Conservation (phyloP, 306 rosid species). For the Amphicarpaea edgeworthii region DNA sequence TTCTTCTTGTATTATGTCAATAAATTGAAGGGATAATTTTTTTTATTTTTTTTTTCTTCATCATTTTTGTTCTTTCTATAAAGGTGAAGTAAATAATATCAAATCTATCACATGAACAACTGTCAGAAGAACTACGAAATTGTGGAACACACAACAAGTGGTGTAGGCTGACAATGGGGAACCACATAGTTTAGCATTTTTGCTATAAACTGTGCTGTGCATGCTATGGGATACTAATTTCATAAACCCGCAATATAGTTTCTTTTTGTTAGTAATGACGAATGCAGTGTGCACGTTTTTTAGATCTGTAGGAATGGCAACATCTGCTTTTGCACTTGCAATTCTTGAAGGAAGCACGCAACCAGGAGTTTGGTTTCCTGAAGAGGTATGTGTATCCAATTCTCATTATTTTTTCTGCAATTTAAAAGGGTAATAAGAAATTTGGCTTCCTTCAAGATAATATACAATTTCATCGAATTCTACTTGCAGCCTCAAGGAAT, state of each 20-base stretch:
- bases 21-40: background rate
- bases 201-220: too few relatives aligned
- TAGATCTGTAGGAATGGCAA: conserved; percentile 82
- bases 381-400: conserved; percentile 67
- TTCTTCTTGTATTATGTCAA: background rate
- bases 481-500: conserved; percentile 77
- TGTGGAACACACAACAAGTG: too few relatives aligned
- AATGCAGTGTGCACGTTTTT: conserved; percentile 32
- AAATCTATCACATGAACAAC: background rate
- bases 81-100: too few relatives aligned
- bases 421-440: background rate
- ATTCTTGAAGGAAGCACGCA: conserved; percentile 91
- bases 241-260: background rate
- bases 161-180: too few relatives aligned
- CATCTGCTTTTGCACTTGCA: conserved; percentile 90
- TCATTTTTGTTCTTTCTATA: too few relatives aligned
- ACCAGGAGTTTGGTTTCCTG: conserved; percentile 99
- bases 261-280: conserved; percentile 22
- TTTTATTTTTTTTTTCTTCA: too few relatives aligned
- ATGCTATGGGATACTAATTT: background rate
- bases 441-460: conserved; percentile 34
- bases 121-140: background rate
- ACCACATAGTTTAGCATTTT: too few relatives aligned
- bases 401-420: background rate
- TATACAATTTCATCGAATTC: conserved; percentile 39